Conservation (phyloP, 2,329 filamentous ascomycete genomes). For the Penicillium verrucosum region DNA sequence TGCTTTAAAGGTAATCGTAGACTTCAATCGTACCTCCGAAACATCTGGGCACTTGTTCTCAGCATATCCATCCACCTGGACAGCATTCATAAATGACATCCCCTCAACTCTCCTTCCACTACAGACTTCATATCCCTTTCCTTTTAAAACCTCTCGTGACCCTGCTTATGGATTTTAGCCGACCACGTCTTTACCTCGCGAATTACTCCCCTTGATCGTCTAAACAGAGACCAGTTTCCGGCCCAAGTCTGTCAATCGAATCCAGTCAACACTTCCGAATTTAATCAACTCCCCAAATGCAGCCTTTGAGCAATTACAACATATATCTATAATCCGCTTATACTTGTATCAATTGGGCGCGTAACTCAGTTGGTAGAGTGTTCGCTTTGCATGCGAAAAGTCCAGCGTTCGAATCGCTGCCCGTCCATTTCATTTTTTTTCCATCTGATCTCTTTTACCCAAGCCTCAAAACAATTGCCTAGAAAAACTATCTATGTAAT, state of each 20-base stretch:
- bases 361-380: slow-evolving; percentile 16
- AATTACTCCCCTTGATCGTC: background rate
- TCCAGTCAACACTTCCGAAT: too few relatives aligned
- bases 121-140: too few relatives aligned
- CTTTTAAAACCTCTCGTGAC: background rate
- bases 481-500: fast-evolving
- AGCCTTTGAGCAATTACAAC: fast-evolving
- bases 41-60: background rate
- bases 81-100: too few relatives aligned
- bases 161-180: background rate
- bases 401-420: slow-evolving; percentile 8
- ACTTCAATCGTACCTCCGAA: background rate
- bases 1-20: background rate
- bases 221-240: background rate
- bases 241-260: background rate
- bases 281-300: background rate
- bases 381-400: slow-evolving; percentile 21
- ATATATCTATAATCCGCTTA: fast-evolving
- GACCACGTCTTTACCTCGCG: background rate
- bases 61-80: too few relatives aligned
- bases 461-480: too few relatives aligned
- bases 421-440: background rate
- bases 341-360: background rate
- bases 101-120: too few relatives aligned
- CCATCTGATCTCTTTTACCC: background rate